Evolutionary conservation across 352 stramenopile genomes (phyloP).

Genomic region (Pythium phragmiticola): DNA sequence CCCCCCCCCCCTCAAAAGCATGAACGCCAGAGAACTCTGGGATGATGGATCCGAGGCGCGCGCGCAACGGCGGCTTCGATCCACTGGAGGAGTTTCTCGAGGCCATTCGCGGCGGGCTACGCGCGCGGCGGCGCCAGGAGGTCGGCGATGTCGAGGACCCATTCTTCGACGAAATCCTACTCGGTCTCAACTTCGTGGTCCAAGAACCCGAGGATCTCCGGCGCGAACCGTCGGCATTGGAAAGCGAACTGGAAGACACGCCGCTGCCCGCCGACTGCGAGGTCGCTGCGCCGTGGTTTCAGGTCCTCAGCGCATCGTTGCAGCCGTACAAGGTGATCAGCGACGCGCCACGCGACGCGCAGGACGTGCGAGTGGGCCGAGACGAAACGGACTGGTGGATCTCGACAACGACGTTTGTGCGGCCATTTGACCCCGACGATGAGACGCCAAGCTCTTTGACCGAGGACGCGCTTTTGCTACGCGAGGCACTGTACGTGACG

Average conservation of each 20-base stretch:
- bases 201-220: background rate
- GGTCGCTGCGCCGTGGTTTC: background rate
- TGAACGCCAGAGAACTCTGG: no score
- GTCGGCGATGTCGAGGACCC: background rate
- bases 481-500: constrained; percentile 1
- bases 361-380: background rate
- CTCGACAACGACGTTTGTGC: background rate
- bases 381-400: constrained; percentile 1
- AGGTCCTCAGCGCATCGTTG: background rate
- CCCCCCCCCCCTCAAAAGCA: no score
- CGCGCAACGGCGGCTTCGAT: no score
- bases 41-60: no score
- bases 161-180: background rate
- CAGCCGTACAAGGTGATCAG: background rate
- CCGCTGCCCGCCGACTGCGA: background rate
- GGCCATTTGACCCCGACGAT: background rate
- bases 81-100: no score
- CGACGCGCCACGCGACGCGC: background rate
- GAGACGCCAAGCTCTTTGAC: background rate
- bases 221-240: background rate
- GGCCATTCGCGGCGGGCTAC: no score
- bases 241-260: background rate
- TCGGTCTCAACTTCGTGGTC: background rate
- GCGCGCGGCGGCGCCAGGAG: no score
- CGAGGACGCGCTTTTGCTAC: background rate